Evolutionary conservation across 164 flowering plant species (phyloP).

Genomic region (Euptelea pleiosperma): DNA sequence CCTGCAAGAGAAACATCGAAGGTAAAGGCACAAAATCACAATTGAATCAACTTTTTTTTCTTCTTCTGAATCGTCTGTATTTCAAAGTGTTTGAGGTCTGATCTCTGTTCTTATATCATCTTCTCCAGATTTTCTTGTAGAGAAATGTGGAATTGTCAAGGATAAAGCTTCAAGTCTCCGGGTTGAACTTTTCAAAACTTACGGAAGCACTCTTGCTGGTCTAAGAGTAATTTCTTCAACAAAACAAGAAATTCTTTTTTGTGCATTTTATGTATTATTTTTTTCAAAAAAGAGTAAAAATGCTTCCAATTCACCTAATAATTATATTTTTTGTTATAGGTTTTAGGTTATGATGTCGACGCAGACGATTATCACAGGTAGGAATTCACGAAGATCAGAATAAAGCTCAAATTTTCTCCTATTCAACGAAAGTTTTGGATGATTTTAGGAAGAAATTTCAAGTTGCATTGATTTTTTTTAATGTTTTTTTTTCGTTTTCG

Average conservation of each 20-base stretch:
- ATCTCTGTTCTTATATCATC: background rate
- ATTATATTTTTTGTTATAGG: constrained; percentile 15
- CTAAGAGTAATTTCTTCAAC: constrained; percentile 50
- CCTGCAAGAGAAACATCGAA: constrained; percentile 65
- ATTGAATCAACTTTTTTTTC: background rate
- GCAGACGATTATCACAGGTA: constrained; percentile 39
- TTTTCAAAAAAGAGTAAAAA: background rate
- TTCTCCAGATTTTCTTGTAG: constrained; percentile 60
- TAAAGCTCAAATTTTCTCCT: no score
- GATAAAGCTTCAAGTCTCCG: constrained; percentile 56
- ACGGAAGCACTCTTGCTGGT: constrained; percentile 95
- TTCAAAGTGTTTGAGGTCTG: background rate
- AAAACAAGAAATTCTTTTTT: background rate
- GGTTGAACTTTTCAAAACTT: constrained; percentile 65
- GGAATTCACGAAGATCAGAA: background rate
- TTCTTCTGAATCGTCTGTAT: no score
- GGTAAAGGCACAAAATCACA: constrained; percentile 28
- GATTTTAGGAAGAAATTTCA: background rate
- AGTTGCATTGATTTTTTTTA: background rate
- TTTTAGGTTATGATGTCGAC: constrained; percentile 29
- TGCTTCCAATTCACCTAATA: background rate
- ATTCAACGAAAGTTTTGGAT: background rate
- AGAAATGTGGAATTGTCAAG: constrained; percentile 58
- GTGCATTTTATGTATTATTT: background rate
- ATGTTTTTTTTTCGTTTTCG: background rate